These are phyloP conservation scores for Byssoonygena ceratinophila DNA, from an alignment of 2,329 filamentous ascomycete genomes.

Conservation along the genomic window DNA sequence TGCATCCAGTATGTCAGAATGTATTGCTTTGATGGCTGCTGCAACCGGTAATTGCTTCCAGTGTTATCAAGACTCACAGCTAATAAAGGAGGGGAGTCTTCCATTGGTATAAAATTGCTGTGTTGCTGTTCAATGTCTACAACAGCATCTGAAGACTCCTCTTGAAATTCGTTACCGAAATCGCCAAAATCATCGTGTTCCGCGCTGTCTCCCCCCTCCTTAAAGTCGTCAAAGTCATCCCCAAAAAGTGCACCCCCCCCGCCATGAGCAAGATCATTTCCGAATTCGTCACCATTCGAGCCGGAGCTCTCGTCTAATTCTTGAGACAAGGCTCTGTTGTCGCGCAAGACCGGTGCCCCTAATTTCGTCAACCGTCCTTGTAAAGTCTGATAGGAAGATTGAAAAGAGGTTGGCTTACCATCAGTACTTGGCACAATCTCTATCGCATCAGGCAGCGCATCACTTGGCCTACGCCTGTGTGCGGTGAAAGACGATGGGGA, in stretches of 20 bases:
- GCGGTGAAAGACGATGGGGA: constrained; percentile 20
- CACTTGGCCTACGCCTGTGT: constrained; percentile 32
- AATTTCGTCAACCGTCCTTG: constrained; percentile 51
- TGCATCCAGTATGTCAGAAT: constrained; percentile 15
- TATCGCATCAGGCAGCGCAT: constrained; percentile 36
- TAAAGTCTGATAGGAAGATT: constrained; percentile 29
- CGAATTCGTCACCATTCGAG: constrained; percentile 36
- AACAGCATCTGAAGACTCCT: constrained; percentile 22
- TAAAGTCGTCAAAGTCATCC: constrained; percentile 47
- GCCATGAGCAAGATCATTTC: constrained; percentile 42
- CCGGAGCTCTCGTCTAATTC: constrained; percentile 36
- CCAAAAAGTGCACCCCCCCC: constrained; percentile 60
- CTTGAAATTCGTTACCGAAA: constrained; percentile 58
- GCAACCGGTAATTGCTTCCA: constrained; percentile 6
- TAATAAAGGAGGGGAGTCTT: constrained; percentile 16
- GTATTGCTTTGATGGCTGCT: constrained; percentile 7
- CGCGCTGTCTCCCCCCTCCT: constrained; percentile 42
- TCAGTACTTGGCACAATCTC: constrained; percentile 38
- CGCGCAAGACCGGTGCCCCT: constrained; percentile 46
- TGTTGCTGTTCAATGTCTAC: constrained; percentile 18
- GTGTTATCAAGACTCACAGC: constrained; percentile 3
- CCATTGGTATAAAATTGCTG: constrained; percentile 17
- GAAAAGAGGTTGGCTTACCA: constrained; percentile 43
- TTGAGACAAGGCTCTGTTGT: constrained; percentile 39
- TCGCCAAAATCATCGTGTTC: constrained; percentile 51